Evolutionary conservation across 495 filamentous ascomycete species (phyloP).

Genomic region (Aspergillus saccharolyticus): DNA sequence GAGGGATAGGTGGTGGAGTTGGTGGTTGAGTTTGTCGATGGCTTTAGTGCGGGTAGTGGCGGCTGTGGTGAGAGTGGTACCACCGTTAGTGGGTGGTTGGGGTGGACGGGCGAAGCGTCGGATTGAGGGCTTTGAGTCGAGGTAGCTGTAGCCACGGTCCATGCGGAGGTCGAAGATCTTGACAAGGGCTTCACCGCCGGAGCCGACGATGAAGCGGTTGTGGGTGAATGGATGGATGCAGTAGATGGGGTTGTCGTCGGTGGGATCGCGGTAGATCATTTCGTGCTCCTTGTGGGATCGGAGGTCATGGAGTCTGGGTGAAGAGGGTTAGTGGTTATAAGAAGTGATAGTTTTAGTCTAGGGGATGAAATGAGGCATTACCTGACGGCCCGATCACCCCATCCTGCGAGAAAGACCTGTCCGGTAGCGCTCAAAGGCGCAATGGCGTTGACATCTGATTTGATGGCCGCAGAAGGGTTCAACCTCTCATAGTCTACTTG

Average conservation of each 20-base stretch:
- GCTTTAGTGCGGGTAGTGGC: conserved; percentile 4
- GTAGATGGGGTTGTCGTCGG: conserved; percentile 55
- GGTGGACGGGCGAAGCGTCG: background rate
- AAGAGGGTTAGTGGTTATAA: background rate
- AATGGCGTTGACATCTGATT: conserved; percentile 46
- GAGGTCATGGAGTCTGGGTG: conserved; percentile 59
- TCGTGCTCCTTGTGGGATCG: conserved; percentile 47
- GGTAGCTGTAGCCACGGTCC: conserved; percentile 42
- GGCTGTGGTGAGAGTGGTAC: too few relatives aligned
- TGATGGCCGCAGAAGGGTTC: conserved; percentile 16
- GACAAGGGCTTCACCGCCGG: conserved; percentile 50
- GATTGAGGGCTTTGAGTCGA: conserved; percentile 20
- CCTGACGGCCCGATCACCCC: conserved; percentile 55
- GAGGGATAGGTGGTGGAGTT: background rate
- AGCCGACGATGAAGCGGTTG: conserved; percentile 54
- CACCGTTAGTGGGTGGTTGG: background rate
- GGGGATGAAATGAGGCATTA: conserved; percentile 20
- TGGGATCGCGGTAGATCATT: conserved; percentile 48
- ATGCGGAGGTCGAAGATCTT: conserved; percentile 65
- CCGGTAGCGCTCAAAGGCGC: conserved; percentile 41
- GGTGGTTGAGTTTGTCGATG: background rate
- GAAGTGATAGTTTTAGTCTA: too few relatives aligned
- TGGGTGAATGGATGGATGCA: conserved; percentile 52
- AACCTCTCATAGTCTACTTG: conserved; percentile 22
- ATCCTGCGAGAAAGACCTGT: conserved; percentile 57